Conservation (phyloP, 208 protist genomes). For the Leptomonas pyrrhocoris region DNA sequence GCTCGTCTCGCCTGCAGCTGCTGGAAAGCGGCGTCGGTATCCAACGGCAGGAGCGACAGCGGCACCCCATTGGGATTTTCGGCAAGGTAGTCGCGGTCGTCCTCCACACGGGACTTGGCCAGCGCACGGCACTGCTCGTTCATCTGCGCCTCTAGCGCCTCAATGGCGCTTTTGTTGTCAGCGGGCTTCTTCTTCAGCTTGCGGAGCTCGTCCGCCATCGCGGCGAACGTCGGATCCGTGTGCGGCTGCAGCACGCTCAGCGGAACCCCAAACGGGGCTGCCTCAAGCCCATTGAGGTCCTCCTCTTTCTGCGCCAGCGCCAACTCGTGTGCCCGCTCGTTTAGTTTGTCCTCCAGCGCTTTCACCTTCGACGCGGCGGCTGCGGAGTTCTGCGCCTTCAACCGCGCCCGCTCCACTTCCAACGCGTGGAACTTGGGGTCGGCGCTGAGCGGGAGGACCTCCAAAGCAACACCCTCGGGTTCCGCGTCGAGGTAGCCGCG, state of each 20-base stretch:
- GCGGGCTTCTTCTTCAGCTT: constrained; percentile 32
- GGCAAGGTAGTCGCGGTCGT: constrained; percentile 60
- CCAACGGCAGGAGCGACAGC: constrained; percentile 46
- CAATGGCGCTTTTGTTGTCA: constrained; percentile 34
- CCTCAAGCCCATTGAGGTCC: constrained; percentile 46
- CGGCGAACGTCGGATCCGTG: constrained; percentile 40
- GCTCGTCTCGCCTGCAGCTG: constrained; percentile 59
- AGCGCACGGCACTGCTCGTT: constrained; percentile 54
- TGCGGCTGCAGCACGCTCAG: constrained; percentile 51
- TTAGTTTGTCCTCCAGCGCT: constrained; percentile 58
- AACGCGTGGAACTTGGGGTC: constrained; percentile 50
- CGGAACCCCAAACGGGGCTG: constrained; percentile 48
- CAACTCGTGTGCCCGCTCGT: constrained; percentile 61
- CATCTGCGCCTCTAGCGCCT: constrained; percentile 42
- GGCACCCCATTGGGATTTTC: constrained; percentile 52
- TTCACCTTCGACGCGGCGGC: constrained; percentile 26
- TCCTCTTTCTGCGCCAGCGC: constrained; percentile 54
- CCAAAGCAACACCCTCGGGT: constrained; percentile 47
- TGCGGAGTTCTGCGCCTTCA: constrained; percentile 35
- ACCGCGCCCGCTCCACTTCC: constrained; percentile 56
- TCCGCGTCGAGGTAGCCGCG: constrained; percentile 40
- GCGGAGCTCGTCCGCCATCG: constrained; percentile 40
- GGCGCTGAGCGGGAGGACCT: constrained; percentile 33
- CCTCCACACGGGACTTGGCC: constrained; percentile 40
- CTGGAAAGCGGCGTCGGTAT: constrained; percentile 52